phyloP scores from a whole-genome alignment of 805 yeast species.

The Candida khao-thaluensis region DNA sequence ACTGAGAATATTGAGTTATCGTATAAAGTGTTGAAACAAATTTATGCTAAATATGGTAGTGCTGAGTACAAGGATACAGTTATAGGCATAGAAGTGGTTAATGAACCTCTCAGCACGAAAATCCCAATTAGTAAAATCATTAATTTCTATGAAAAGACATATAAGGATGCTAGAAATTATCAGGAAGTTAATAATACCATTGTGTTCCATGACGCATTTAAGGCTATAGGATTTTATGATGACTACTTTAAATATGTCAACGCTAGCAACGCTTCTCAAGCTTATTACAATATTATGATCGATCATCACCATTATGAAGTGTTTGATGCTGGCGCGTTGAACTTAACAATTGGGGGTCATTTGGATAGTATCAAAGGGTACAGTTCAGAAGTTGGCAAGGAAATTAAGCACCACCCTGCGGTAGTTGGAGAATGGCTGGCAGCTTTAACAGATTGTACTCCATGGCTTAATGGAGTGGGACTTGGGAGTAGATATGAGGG shows the following conservation, averaged over 20 bases:
- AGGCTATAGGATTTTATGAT: constrained; percentile 56
- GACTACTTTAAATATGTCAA: constrained; percentile 9
- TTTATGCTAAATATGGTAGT: constrained; percentile 35
- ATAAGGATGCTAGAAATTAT: constrained; percentile 30
- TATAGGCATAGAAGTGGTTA: constrained; percentile 39
- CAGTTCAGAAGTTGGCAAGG: constrained; percentile 32
- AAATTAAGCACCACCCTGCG: constrained; percentile 44
- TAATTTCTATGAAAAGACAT: constrained; percentile 29
- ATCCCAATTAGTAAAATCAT: constrained; percentile 22
- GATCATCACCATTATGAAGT: constrained; percentile 45
- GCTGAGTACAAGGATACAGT: constrained; percentile 29
- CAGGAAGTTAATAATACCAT: constrained; percentile 40
- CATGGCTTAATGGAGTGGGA: constrained; percentile 68
- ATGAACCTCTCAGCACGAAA: constrained; percentile 37
- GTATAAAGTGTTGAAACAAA: constrained; percentile 30
- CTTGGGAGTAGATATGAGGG: constrained; percentile 64
- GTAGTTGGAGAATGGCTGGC: constrained; percentile 74
- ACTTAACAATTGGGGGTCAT: constrained; percentile 30
- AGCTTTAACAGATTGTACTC: constrained; percentile 72
- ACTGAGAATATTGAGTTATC: constrained; percentile 30
- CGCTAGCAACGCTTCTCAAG: constrained; percentile 10
- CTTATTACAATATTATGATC: constrained; percentile 32
- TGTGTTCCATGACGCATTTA: constrained; percentile 68
- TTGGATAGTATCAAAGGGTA: constrained; percentile 30
- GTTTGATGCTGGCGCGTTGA: constrained; percentile 26